phyloP scores from a whole-genome alignment of 2,329 filamentous ascomycete genomes.

The Lojkania enalia region DNA sequence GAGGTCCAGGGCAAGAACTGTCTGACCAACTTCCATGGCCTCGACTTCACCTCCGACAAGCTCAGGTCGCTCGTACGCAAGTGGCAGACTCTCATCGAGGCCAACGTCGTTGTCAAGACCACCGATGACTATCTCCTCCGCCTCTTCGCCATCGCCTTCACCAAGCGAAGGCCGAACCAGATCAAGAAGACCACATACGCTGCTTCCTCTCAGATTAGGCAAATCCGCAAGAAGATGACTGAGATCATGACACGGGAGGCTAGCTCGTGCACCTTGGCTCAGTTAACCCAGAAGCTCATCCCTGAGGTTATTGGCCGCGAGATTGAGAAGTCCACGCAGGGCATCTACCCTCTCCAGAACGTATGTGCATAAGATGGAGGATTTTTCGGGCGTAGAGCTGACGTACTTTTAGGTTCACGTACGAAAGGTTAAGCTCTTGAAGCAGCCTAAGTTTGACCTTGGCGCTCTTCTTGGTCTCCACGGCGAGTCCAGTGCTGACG shows the following conservation, averaged over 20 bases:
- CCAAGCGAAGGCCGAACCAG: constrained; percentile 98
- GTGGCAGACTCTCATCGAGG: constrained; percentile 99
- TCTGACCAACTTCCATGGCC: constrained; percentile 99
- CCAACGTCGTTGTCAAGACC: constrained; percentile 99
- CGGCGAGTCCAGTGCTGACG: constrained; percentile 94
- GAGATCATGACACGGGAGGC: constrained; percentile 99
- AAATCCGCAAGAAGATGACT: constrained; percentile 99
- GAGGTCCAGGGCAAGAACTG: constrained; percentile 99
- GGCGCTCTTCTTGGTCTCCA: constrained; percentile 94
- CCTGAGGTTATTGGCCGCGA: constrained; percentile 99
- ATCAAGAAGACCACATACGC: constrained; percentile 99
- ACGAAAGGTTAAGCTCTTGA: constrained; percentile 99
- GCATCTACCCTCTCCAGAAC: constrained; percentile 99
- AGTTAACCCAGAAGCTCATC: constrained; percentile 98
- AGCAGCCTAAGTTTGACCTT: constrained; percentile 98
- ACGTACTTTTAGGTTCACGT: constrained; percentile 81
- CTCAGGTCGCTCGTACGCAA: constrained; percentile 98
- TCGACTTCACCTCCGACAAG: constrained; percentile 99
- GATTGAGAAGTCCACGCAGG: constrained; percentile 99
- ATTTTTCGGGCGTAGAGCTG: constrained; percentile 18
- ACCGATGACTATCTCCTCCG: constrained; percentile 99
- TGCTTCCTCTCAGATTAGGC: constrained; percentile 92
- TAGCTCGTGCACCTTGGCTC: constrained; percentile 87
- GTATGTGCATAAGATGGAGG: constrained; percentile 56
- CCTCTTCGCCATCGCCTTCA: constrained; percentile 98